phyloP scores from a whole-genome alignment of 768 basidiomycete genomes.

The Leccinum uliginosum region DNA sequence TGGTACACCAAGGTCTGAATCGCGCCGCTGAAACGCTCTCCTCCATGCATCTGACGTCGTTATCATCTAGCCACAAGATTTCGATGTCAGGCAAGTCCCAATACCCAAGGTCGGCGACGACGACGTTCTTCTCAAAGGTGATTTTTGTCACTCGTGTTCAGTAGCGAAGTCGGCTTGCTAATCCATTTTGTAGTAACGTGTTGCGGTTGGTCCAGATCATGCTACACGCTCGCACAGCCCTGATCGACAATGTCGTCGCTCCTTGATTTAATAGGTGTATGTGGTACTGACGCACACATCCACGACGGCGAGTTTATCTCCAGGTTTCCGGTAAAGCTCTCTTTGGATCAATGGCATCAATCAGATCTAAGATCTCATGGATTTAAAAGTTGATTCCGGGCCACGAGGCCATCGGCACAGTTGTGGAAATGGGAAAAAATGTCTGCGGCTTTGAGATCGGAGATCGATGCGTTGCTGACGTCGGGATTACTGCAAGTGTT shows the following conservation, averaged over 20 bases:
- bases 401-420: constrained; percentile 68
- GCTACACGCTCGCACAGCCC: not conserved
- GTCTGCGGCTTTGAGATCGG: constrained; percentile 74
- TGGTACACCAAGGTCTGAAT: constrained; percentile 60
- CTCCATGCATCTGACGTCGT: constrained; percentile 9
- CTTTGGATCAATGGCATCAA: constrained; percentile 19
- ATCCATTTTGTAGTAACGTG: constrained; percentile 32
- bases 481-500: constrained; percentile 57
- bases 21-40: constrained; percentile 6
- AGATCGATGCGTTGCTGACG: constrained; percentile 83
- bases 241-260: not conserved
- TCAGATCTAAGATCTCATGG: constrained; percentile 10
- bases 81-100: constrained; percentile 63
- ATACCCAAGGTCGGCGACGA: constrained; percentile 62
- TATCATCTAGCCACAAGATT: constrained; percentile 52
- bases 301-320: constrained; percentile 64
- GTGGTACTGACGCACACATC: constrained; percentile 62
- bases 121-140: constrained; percentile 74
- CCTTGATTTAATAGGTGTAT: constrained; percentile 39
- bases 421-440: constrained; percentile 74
- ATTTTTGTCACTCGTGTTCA: constrained; percentile 1
- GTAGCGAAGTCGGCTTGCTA: not conserved
- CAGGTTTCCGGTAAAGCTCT: constrained; percentile 45
- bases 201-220: constrained; percentile 34
- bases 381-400: constrained; percentile 60